Base-by-base conservation (phyloP, 2,329 filamentous ascomycete genomes). In the Microdochium trichocladiopsis region DNA sequence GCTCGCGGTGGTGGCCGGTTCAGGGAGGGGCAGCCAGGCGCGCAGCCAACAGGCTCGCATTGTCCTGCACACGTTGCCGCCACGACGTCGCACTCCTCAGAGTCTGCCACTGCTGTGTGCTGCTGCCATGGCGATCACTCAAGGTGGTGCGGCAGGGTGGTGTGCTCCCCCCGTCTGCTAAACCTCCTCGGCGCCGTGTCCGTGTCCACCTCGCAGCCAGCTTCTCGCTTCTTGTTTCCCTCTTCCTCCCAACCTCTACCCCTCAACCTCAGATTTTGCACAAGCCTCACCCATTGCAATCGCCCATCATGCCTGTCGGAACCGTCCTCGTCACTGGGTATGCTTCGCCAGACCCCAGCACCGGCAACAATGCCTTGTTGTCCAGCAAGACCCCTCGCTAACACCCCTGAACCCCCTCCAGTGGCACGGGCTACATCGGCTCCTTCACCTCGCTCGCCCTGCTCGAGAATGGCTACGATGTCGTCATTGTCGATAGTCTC, bases 341-440 rank as follows among this genome's bases (percentile, higher is more conserved):
- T 49, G 51, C 47, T 55, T 54, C n/a, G 49, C 45, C 49, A 51
- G 56, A 54, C 54, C 53, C 48, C 50, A 36, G 50, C 24, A 36
- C 47, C 50, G 25, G 31, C 16, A 33, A n/a, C 47, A 25, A 31
- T 53, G 62, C 54, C 63, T 64, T 21, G 11, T 22, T n/a, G 16
- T 45, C 12, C 14, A n/a, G 16, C 9, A 11, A 3, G 22, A 50
- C 28, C 22, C 25, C 25, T n/a, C 22, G 25, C 53, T 56, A 49
- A 58, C 51, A 18, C 50, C 24, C 33, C 62, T 61, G 6, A 4
- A 9, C 23, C 16, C 9, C 60, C 60, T 61, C 55, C 69, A 96
- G 94, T 81, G 94, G 94, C 66, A 96, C 92, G 59, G 94, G 94
- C 76, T 99, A 99, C 80, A 99, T 99, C 72, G 94, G 94, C 69